Evolutionary conservation across 371 early-diverging fungal species (phyloP), one percentile per base, ranked within the genome.

Genomic region (Actinomucor elegans): DNA sequence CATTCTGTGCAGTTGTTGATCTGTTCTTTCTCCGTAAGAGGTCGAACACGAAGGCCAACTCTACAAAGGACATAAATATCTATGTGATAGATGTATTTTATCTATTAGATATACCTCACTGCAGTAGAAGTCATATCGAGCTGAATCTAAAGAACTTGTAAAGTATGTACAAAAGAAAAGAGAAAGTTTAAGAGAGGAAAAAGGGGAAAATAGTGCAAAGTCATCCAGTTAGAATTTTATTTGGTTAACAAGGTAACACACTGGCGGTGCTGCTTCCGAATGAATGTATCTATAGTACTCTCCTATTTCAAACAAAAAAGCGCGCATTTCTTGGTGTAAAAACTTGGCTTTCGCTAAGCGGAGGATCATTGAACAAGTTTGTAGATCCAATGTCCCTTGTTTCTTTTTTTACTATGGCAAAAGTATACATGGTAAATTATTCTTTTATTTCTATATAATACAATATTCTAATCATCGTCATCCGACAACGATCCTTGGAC

Each of bases 41-140:
- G 94, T 28, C 94, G 83, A 18, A 92, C 84, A 36, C 94, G 83
- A 41, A 94, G 76, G 5, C 88, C 92, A 35, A 94, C 94, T 65
- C 89, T 89, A 62, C 31, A 48, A 34, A 27, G 21, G 37, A 31
- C 11, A 24, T 31, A 20, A 12, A 44, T 27, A 26, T 37, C 17
- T 29, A 51, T 6, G 18, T 44, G n/a, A 21, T 31, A 42, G 23
- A 20, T 46, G 26, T 27, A 17, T 37, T 26, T 15, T 42, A 31
- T 26, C 15, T 26, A 20, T 18, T 17, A 10, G 17, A 3, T 41
- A 20, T 66, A 70, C 71, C 71, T 70, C 42, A 70, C 71, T n/a
- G 71, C 67, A 8, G 71, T 66, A 42, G 71, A 70, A 55, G 67
- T 66, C 71, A 70, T 58, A 18, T 52, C 26, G 24, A 11, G 28